Evolutionary conservation across 139 green algal genomes (phyloP).

Genomic region (Micractinium conductrix): DNA sequence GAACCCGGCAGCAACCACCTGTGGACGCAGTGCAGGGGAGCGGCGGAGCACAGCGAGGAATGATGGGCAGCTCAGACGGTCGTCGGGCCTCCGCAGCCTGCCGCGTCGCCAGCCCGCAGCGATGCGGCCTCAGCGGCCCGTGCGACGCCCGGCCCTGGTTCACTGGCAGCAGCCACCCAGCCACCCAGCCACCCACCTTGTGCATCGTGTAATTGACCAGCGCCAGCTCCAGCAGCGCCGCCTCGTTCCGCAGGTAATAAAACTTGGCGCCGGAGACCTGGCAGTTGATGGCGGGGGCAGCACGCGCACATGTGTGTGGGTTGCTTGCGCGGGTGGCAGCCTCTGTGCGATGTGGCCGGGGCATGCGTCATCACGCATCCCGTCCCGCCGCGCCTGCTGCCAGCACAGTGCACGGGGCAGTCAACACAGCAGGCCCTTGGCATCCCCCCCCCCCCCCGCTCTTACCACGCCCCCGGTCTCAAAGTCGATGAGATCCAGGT

Average conservation of each 20-base stretch:
- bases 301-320: background rate
- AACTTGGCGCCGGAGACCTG: constrained; percentile 90
- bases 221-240: constrained; percentile 95
- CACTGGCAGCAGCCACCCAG: background rate
- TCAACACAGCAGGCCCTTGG: too few relatives aligned
- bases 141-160: background rate
- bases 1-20: constrained; percentile 81
- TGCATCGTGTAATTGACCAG: constrained; percentile 90
- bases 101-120: background rate
- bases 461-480: constrained; percentile 82
- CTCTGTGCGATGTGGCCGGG: background rate
- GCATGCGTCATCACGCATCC: background rate
- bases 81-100: too few relatives aligned
- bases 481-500: constrained; percentile 89
- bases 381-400: too few relatives aligned
- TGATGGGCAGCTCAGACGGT: too few relatives aligned
- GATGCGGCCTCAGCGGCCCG: background rate
- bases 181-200: constrained; percentile 36
- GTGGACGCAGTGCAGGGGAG: background rate
- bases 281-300: too few relatives aligned
- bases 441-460: background rate
- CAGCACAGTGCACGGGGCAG: too few relatives aligned
- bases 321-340: too few relatives aligned
- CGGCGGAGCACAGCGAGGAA: background rate
- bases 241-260: constrained; percentile 92